These are phyloP conservation scores for Fraxinus sp. DNA, from an alignment of 305 asterid genomes.

Conservation along the genomic window DNA sequence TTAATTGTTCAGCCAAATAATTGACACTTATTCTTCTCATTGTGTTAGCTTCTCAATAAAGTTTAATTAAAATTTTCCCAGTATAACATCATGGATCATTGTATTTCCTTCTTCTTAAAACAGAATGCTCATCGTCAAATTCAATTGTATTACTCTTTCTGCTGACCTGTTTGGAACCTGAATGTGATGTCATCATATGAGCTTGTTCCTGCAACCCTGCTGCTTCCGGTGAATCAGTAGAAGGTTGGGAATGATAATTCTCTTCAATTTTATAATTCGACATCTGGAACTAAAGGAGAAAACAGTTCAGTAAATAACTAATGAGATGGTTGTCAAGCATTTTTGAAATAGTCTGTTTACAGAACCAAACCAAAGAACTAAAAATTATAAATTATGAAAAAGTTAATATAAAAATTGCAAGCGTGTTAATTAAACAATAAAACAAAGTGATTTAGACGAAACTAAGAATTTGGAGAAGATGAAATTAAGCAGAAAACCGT, in stretches of 20 bases:
- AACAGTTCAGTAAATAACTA: neutral
- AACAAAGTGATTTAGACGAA: no score
- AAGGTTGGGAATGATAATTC: conserved; percentile 33
- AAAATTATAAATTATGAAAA: neutral
- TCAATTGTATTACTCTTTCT: neutral
- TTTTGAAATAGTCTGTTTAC: neutral
- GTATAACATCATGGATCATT: neutral
- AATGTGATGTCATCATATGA: conserved; percentile 36
- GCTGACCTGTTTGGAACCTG: conserved; percentile 47
- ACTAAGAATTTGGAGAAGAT: no score
- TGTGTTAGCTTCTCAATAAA: neutral
- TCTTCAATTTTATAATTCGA: conserved; percentile 40
- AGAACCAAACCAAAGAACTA: neutral
- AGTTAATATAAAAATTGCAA: neutral
- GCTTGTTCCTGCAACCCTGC: conserved; percentile 34
- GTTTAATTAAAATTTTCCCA: neutral
- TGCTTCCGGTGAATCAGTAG: conserved; percentile 36
- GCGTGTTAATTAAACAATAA: neutral
- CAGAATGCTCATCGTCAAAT: conserved; percentile 7
- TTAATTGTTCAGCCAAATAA: neutral
- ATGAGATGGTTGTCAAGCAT: neutral
- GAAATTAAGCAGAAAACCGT: no score
- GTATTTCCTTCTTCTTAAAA: neutral
- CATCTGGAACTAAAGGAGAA: conserved; percentile 29
- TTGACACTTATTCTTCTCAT: neutral